Evolutionary conservation across 2,329 filamentous ascomycete genomes (phyloP).

Genomic region (Hymenoscyphus linearis): DNA sequence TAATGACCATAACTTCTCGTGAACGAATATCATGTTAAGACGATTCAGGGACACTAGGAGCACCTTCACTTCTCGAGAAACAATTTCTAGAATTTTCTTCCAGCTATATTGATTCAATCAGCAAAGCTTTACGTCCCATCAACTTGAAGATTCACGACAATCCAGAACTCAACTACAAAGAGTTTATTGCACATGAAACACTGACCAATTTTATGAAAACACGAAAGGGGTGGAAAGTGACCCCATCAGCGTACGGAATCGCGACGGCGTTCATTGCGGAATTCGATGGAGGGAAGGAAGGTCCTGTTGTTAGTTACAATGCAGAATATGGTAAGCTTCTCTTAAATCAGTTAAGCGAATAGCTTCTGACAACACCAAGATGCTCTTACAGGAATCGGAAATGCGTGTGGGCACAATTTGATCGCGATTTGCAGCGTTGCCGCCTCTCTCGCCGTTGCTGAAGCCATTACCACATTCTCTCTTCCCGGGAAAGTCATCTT

Average conservation of each 20-base stretch:
- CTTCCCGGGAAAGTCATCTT: conserved; percentile 28
- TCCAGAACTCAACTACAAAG: conserved; percentile 47
- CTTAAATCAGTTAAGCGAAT: not conserved
- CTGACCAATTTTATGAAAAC: conserved; percentile 43
- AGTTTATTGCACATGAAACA: conserved; percentile 45
- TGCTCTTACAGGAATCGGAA: conserved; percentile 38
- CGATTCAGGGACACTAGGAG: not conserved
- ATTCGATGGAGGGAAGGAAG: conserved; percentile 38
- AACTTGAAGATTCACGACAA: conserved; percentile 44
- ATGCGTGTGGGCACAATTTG: conserved; percentile 41
- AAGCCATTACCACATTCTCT: conserved; percentile 19
- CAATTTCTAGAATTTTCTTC: conserved; percentile 33
- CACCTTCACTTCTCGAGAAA: not conserved
- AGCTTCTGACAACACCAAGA: conserved; percentile 30
- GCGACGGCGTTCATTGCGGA: conserved; percentile 47
- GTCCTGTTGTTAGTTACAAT: conserved; percentile 38
- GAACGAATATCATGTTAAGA: not conserved
- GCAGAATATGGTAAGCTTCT: conserved; percentile 39
- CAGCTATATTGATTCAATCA: conserved; percentile 36
- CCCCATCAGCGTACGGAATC: conserved; percentile 45
- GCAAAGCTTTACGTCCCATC: conserved; percentile 38
- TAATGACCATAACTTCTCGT: not conserved
- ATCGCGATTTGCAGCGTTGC: conserved; percentile 36
- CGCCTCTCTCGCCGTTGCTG: conserved; percentile 33
- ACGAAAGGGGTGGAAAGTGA: conserved; percentile 45